phyloP scores from a whole-genome alignment of 176 grass and related monocot species.

The Chrysopogon serrulatus region DNA sequence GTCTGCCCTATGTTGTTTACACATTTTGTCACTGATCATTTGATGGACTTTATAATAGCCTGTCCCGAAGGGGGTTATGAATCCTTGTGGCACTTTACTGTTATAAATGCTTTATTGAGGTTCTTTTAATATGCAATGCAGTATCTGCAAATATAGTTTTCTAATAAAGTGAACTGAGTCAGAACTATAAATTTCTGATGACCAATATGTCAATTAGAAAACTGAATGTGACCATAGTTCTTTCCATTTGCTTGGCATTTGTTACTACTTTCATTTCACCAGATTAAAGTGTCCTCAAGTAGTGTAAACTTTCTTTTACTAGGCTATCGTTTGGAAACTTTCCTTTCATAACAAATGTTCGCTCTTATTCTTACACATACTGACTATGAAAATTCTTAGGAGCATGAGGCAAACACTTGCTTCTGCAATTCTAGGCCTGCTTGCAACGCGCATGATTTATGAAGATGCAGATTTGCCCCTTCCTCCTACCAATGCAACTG shows the following conservation, averaged over 20 bases:
- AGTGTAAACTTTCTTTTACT: not conserved
- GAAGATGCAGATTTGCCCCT: conserved; percentile 67
- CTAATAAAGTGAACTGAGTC: not conserved
- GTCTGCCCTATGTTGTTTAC: not conserved
- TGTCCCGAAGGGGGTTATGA: not conserved
- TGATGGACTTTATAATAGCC: not conserved
- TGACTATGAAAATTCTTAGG: conserved; percentile 48
- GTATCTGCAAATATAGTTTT: not conserved
- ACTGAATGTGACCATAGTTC: not conserved
- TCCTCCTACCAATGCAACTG: conserved; percentile 39
- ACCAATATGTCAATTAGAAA: not conserved
- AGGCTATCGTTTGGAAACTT: not conserved
- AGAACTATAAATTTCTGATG: not conserved
- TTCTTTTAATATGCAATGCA: not conserved
- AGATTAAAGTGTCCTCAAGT: conserved; percentile 1
- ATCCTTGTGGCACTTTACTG: not conserved
- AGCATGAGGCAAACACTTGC: conserved; percentile 91
- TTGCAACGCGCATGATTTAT: conserved; percentile 85
- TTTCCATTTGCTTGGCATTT: not conserved
- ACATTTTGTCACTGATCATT: not conserved
- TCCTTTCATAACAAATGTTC: conserved; percentile 2
- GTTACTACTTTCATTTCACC: conserved; percentile 3
- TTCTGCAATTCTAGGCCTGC: conserved; percentile 67
- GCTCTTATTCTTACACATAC: conserved; percentile 22
- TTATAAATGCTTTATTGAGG: not conserved